Base-by-base conservation (phyloP, 495 filamentous ascomycete species). In the Choiromyces venosus region DNA sequence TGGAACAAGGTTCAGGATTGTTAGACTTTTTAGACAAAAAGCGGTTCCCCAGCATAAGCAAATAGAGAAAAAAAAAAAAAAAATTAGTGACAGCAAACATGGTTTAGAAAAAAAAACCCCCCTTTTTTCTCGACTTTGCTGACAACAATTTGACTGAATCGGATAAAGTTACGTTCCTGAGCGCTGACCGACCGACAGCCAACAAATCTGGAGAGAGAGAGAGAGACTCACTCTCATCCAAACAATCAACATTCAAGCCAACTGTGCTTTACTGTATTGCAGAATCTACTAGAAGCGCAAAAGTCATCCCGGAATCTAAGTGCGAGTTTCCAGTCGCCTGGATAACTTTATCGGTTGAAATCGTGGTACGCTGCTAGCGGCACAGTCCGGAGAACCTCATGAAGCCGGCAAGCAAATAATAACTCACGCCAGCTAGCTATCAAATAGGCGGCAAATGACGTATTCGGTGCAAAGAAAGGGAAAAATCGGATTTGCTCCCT, bases 1-100 rank as follows among this genome's bases (percentile, higher is more conserved):
- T 33, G 18, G 52, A 61, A 16, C 52, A 33, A 4, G 52, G 52
- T 61, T 61, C 52, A 33, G 25, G 12, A 33, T 33, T 33, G 7
- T 29, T 29, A 61, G 52, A 61, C 52, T 61, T 61, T 61, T 61
- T 33, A 61, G 25, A 61, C 52, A 33, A 33, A 61, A 25, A 33
- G 52, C 52, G 12, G 52, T 61, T 61, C 52, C 52, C 52, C 52
- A 61, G 52, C 52, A 29, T 61, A 61, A 61, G 52, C 52, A 61
- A 33, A 61, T 29, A 33, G 52, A 29, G 33, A 29, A 61, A 16
- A 16, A 33, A 29, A 33, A 29, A 29, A 61, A 29, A 61, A 16
- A 16, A 33, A 29, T 61, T 12, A 1, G 52, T 61, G 52, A 61
- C 52, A 61, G 52, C 52, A 61, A 61, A 61, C 52, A 61, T 33